These are phyloP conservation scores for Apiospora rasikravindrae DNA, from an alignment of 2,329 filamentous ascomycete species.

Conservation along the genomic window DNA sequence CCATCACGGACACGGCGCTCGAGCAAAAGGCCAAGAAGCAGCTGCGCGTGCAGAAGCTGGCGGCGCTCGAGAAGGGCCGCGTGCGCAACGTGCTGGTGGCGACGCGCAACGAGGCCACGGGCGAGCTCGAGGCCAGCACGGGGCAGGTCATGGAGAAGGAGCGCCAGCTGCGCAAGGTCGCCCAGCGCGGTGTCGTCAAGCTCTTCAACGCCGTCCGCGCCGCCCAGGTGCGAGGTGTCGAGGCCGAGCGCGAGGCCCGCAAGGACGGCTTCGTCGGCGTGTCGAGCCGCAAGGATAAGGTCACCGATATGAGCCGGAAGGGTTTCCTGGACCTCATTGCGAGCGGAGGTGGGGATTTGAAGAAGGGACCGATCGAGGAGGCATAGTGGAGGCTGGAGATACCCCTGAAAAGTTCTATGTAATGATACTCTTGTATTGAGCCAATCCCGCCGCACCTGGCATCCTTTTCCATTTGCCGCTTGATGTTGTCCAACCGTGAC, in stretches of 20 bases:
- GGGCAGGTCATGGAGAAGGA: constrained; percentile 71
- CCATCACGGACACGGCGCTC: constrained; percentile 76
- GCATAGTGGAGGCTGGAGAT: constrained; percentile 37
- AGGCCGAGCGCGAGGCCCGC: constrained; percentile 73
- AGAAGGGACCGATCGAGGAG: constrained; percentile 64
- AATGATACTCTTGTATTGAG: constrained; percentile 11
- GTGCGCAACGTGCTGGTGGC: constrained; percentile 82
- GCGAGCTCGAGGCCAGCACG: constrained; percentile 48
- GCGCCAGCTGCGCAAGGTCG: constrained; percentile 81
- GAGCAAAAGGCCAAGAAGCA: constrained; percentile 82
- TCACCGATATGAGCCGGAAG: constrained; percentile 96
- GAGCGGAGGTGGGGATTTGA: constrained; percentile 63
- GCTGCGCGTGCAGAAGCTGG: constrained; percentile 79
- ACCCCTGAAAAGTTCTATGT: constrained; percentile 11
- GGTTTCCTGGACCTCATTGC: constrained; percentile 92
- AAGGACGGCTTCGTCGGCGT: constrained; percentile 80
- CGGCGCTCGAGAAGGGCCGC: constrained; percentile 82
- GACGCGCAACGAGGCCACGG: constrained; percentile 58
- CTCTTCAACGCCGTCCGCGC: constrained; percentile 94
- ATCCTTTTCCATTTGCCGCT: neutral
- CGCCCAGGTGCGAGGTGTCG: constrained; percentile 85
- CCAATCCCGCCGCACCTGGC: neutral
- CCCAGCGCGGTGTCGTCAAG: constrained; percentile 92
- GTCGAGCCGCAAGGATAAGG: constrained; percentile 79
- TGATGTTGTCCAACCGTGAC: neutral